phyloP scores from a whole-genome alignment of 805 yeast species.

The Candida caryicola region DNA sequence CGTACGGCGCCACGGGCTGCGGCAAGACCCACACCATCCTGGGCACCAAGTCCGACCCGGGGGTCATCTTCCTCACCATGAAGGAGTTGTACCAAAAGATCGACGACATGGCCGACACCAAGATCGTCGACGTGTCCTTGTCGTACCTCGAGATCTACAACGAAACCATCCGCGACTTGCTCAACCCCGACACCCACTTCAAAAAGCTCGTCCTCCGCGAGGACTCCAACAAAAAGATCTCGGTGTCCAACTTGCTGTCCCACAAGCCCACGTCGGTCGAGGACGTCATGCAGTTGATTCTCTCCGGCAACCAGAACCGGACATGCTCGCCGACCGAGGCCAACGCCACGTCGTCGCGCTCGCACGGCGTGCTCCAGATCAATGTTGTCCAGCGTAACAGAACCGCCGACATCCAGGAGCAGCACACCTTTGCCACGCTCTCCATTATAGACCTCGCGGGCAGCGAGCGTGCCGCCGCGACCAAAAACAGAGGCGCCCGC shows the following conservation, averaged over 20 bases:
- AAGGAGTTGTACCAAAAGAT: constrained; percentile 67
- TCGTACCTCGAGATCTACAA: constrained; percentile 88
- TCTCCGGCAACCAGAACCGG: constrained; percentile 69
- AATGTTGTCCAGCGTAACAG: constrained; percentile 60
- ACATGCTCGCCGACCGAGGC: constrained; percentile 89
- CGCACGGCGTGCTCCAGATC: constrained; percentile 90
- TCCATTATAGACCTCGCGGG: constrained; percentile 93
- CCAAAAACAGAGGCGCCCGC: constrained; percentile 78
- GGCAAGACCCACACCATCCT: constrained; percentile 93
- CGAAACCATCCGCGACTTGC: constrained; percentile 79
- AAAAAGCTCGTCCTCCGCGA: constrained; percentile 64
- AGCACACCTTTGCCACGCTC: constrained; percentile 73
- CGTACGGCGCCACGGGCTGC: constrained; percentile 97
- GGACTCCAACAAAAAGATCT: constrained; percentile 60
- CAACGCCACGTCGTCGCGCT: constrained; percentile 83
- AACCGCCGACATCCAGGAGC: constrained; percentile 61
- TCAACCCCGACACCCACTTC: constrained; percentile 51
- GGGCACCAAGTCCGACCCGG: constrained; percentile 72
- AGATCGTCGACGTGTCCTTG: constrained; percentile 56
- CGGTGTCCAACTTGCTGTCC: constrained; percentile 67
- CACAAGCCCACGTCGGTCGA: constrained; percentile 61
- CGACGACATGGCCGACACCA: constrained; percentile 52
- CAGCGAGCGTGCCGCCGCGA: constrained; percentile 89
- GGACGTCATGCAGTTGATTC: constrained; percentile 76
- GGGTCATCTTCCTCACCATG: constrained; percentile 76